These are phyloP conservation scores for Musa balbisiana DNA, from an alignment of 202 grass and related monocot genomes.

Conservation along the genomic window DNA sequence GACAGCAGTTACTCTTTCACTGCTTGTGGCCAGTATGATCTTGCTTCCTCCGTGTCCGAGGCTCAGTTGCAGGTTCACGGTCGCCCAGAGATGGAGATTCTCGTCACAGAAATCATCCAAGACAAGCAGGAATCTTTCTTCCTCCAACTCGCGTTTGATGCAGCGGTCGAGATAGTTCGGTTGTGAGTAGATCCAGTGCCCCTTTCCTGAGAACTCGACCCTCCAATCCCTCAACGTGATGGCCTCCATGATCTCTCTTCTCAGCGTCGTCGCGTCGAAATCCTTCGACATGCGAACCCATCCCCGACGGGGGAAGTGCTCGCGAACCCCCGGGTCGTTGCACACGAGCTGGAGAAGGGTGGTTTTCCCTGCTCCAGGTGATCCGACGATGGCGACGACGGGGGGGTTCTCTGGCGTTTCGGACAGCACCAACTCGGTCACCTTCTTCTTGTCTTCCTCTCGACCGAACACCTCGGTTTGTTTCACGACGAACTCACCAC, in stretches of 20 bases:
- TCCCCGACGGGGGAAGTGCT: slow-evolving; percentile 25
- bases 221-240: slow-evolving; percentile 7
- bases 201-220: slow-evolving; percentile 15
- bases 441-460: slow-evolving; percentile 36
- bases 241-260: slow-evolving; percentile 25
- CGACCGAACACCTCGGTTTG: slow-evolving; percentile 26
- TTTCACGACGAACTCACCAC: slow-evolving; percentile 5
- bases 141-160: slow-evolving; percentile 12
- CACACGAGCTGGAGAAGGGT: slow-evolving; percentile 34
- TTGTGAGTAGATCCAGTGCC: background rate
- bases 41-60: slow-evolving; percentile 6
- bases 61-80: slow-evolving; percentile 6
- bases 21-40: slow-evolving; percentile 34
- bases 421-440: slow-evolving; percentile 20
- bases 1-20: background rate
- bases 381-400: slow-evolving; percentile 27
- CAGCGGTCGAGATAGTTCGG: background rate
- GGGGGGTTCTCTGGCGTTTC: background rate
- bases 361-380: slow-evolving; percentile 36
- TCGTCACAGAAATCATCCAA: slow-evolving; percentile 42
- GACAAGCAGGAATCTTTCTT: slow-evolving; percentile 30
- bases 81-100: slow-evolving; percentile 23
- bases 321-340: slow-evolving; percentile 23
- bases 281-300: slow-evolving; percentile 40
- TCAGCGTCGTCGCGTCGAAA: slow-evolving; percentile 23